Evolutionary conservation across 1,284 basidiomycete genomes (phyloP).

Genomic region (Marasmius sp.): DNA sequence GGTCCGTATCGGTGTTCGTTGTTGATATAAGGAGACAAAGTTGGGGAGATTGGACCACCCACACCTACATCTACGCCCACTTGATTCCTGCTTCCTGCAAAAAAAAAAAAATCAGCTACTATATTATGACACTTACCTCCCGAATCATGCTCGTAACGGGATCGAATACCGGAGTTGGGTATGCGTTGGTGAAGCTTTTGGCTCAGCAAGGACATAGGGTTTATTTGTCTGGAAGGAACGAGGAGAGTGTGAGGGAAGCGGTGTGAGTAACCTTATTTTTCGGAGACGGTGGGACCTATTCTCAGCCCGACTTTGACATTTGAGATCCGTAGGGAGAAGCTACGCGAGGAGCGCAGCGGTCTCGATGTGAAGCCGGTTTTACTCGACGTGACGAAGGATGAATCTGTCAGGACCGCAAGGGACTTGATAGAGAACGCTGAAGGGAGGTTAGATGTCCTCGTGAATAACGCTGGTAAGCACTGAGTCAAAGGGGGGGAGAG

Average conservation of each 20-base stretch:
- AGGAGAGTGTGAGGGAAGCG: conserved; percentile 15
- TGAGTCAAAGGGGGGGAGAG: background rate
- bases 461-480: conserved; percentile 48
- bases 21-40: too few relatives aligned
- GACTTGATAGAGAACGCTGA: conserved; percentile 37
- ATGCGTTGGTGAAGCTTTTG: conserved; percentile 18
- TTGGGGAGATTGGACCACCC: too few relatives aligned
- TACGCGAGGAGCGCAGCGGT: conserved; percentile 24
- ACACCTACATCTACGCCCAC: too few relatives aligned
- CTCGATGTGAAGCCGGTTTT: conserved; percentile 32
- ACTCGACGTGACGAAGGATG: conserved; percentile 34
- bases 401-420: conserved; percentile 33
- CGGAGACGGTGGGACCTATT: background rate
- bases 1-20: too few relatives aligned
- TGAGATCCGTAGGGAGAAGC: conserved; percentile 11
- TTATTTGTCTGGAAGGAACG: conserved; percentile 19
- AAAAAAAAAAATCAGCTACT: too few relatives aligned
- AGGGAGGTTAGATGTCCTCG: conserved; percentile 44
- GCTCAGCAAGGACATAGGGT: conserved; percentile 19
- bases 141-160: conserved; percentile 13
- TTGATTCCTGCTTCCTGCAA: too few relatives aligned
- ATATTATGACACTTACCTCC: background rate
- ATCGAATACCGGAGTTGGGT: conserved; percentile 19
- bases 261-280: background rate
- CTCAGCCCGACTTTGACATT: background rate